A percentile compares a stretch with the other conserved stretches of the same genome.
phyloP scores from a whole-genome alignment of 2,329 filamentous ascomycete species.

The Alternaria triticimaculans region DNA sequence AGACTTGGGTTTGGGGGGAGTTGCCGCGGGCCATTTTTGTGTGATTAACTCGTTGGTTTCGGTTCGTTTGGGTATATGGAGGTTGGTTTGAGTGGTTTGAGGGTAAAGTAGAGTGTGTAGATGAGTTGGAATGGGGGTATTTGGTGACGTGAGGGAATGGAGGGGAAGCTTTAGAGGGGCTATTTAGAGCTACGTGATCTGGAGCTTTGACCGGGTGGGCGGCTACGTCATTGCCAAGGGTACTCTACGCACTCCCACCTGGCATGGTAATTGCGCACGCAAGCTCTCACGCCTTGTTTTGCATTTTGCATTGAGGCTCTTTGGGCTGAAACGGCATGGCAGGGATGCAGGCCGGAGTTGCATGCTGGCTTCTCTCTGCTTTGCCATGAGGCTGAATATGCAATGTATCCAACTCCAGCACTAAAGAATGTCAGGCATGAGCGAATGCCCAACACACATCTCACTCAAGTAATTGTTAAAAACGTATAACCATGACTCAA shows the following conservation, averaged over 20 bases:
- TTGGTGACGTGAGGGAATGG: constrained; percentile 4
- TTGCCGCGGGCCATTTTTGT: constrained; percentile 53
- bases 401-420: no score
- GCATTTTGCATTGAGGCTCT: constrained; percentile 20
- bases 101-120: background rate
- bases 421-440: no score
- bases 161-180: constrained; percentile 45
- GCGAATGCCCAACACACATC: background rate
- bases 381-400: background rate
- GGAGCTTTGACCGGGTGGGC: constrained; percentile 19
- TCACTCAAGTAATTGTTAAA: background rate
- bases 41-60: background rate
- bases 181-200: constrained; percentile 33
- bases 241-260: no score
- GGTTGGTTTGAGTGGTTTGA: background rate
- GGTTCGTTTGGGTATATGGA: constrained; percentile 6
- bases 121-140: no score
- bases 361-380: background rate
- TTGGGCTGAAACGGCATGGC: constrained; percentile 13
- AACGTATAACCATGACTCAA: constrained; percentile 9
- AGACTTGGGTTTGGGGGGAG: constrained; percentile 74
- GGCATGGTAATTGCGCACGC: no score
- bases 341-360: background rate
- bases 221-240: constrained; percentile 42
- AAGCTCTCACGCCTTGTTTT: background rate